Percentiles rank a stretch among this genome's conserved stretches.
phyloP scores from a whole-genome alignment of 805 yeast genomes.

The Metschnikowia kunwiensis region DNA sequence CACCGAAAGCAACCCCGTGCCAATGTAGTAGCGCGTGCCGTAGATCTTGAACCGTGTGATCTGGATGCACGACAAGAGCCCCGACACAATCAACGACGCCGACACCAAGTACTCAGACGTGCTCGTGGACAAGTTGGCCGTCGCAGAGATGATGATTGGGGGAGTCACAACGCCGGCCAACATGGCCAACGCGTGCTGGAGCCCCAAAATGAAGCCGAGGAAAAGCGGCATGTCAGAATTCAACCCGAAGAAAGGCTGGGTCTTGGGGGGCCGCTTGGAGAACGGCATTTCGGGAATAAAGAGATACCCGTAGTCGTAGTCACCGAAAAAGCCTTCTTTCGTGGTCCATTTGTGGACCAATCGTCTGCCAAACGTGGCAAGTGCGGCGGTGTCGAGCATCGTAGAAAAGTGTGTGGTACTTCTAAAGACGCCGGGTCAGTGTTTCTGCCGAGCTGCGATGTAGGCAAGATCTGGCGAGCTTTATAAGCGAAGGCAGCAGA shows the following conservation, averaged over 20 bases:
- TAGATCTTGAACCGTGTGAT: constrained; percentile 77
- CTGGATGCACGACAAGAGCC: constrained; percentile 65
- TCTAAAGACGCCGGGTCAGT: background rate
- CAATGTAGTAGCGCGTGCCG: constrained; percentile 71
- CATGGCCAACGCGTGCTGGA: constrained; percentile 89
- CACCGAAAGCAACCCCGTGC: constrained; percentile 86
- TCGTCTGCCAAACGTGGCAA: constrained; percentile 17
- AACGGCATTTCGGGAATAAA: constrained; percentile 83
- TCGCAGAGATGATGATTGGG: constrained; percentile 64
- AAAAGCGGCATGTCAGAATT: constrained; percentile 78
- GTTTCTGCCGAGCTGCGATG: background rate
- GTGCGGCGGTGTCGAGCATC: constrained; percentile 7
- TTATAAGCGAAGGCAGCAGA: constrained; percentile 7
- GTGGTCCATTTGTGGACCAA: constrained; percentile 56
- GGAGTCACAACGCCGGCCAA: constrained; percentile 88
- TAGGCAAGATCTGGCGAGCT: constrained; percentile 1
- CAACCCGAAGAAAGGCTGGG: constrained; percentile 81
- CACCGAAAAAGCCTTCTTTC: constrained; percentile 80
- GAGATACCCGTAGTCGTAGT: constrained; percentile 74
- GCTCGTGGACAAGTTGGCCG: constrained; percentile 55
- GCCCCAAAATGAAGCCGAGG: constrained; percentile 72
- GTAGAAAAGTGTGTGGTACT: too few species aligned
- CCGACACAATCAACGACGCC: constrained; percentile 38
- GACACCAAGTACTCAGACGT: constrained; percentile 38
- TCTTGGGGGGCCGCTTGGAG: constrained; percentile 39